Percentiles rank a stretch among this genome's conserved stretches.
Evolutionary conservation across 345 rosid species (phyloP).

Genomic region (Aegle marmelos): DNA sequence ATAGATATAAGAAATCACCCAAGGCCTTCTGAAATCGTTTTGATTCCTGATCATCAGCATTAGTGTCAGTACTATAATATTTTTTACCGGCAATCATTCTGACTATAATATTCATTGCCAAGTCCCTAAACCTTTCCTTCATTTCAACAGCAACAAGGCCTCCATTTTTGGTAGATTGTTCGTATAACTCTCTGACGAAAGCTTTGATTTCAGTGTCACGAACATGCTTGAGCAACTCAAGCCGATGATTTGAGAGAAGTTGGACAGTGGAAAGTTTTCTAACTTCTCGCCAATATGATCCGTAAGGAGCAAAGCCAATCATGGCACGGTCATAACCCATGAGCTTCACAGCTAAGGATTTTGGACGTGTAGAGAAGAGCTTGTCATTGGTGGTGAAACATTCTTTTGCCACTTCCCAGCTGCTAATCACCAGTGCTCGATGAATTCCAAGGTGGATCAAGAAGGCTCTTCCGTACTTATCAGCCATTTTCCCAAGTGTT

Average conservation of each 20-base stretch:
- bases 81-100: conserved; percentile 30
- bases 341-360: conserved; percentile 16
- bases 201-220: conserved; percentile 15
- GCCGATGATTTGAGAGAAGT: conserved; percentile 33
- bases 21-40: conserved; percentile 20
- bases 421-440: conserved; percentile 21
- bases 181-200: conserved; percentile 21
- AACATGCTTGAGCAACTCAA: conserved; percentile 33
- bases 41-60: conserved; percentile 12
- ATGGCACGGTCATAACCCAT: conserved; percentile 30
- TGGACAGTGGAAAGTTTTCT: conserved; percentile 28
- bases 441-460: conserved; percentile 26
- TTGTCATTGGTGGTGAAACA: conserved; percentile 33
- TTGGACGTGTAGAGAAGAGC: conserved; percentile 23
- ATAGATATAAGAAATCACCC: conserved; percentile 14
- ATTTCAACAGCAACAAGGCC: conserved; percentile 20
- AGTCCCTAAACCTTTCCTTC: conserved; percentile 19
- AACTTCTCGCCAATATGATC: conserved; percentile 31
- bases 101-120: conserved; percentile 29
- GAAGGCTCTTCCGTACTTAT: conserved; percentile 26
- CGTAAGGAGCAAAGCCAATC: conserved; percentile 34
- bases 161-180: conserved; percentile 17
- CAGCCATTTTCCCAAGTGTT: conserved; percentile 22
- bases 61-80: conserved; percentile 1
- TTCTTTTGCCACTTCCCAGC: conserved; percentile 30